These are phyloP conservation scores for Xylaria scruposa DNA, from an alignment of 495 filamentous ascomycete species.

Conservation along the genomic window DNA sequence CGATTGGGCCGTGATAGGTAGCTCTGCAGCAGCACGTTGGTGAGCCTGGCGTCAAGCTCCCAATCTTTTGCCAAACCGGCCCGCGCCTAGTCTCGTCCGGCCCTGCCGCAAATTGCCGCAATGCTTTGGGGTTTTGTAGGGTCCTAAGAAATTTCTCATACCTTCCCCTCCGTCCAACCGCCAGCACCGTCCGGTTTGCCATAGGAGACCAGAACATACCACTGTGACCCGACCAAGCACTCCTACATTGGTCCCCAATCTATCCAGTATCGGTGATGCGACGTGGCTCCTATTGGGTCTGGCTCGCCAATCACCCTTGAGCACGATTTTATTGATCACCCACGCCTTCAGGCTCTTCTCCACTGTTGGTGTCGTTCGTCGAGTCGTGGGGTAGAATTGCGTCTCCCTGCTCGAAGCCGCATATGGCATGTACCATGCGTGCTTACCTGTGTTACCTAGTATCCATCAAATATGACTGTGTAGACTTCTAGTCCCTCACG, in stretches of 20 bases:
- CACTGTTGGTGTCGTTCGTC: slow-evolving; percentile 36
- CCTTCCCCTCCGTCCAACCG: background rate
- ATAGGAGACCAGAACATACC: background rate
- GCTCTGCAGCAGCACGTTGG: slow-evolving; percentile 5
- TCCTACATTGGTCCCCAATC: slow-evolving; percentile 12
- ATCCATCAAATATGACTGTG: slow-evolving; percentile 27
- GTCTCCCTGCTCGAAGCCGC: slow-evolving; percentile 33
- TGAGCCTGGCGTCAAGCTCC: slow-evolving; percentile 12
- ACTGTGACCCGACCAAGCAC: slow-evolving; percentile 14
- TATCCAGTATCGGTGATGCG: slow-evolving; percentile 42
- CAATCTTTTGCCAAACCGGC: slow-evolving; percentile 12
- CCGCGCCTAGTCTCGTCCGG: slow-evolving; percentile 11
- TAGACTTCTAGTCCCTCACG: slow-evolving; percentile 25
- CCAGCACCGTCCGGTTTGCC: slow-evolving; percentile 4
- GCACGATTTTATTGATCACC: slow-evolving; percentile 51
- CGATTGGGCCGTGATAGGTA: slow-evolving; percentile 24
- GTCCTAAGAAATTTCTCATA: background rate
- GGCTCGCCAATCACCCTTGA: slow-evolving; percentile 46
- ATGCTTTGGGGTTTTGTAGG: slow-evolving; percentile 1
- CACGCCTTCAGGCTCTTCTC: slow-evolving; percentile 49
- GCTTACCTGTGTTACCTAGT: slow-evolving; percentile 25
- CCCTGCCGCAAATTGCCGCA: slow-evolving; percentile 24
- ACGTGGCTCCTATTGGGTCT: slow-evolving; percentile 59
- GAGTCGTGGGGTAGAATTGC: slow-evolving; percentile 30
- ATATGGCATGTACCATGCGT: slow-evolving; percentile 42